Percentiles rank a stretch among this genome's conserved stretches.
These are phyloP conservation scores for Selenicereus undatus DNA, from an alignment of 148 eudicot species.

Conservation along the genomic window DNA sequence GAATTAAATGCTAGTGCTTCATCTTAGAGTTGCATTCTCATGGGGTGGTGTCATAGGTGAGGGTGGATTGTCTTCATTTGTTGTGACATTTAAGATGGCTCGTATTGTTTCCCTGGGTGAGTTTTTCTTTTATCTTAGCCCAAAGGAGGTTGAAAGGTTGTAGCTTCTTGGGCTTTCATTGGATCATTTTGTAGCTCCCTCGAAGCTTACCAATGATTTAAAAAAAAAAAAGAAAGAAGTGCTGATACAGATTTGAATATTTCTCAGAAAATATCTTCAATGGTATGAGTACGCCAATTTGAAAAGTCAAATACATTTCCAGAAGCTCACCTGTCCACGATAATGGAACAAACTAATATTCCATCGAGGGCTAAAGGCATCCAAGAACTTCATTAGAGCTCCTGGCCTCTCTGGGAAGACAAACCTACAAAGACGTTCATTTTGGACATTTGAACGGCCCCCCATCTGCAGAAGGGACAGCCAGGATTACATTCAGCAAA, in stretches of 20 bases:
- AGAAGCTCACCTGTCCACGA: constrained; percentile 65
- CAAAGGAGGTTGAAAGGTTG: too few relatives aligned
- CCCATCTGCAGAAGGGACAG: constrained; percentile 59
- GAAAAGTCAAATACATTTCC: background rate
- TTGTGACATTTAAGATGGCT: too few relatives aligned
- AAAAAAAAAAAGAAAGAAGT: background rate
- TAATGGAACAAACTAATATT: constrained; percentile 95
- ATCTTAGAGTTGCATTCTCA: too few relatives aligned
- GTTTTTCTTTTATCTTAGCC: too few relatives aligned
- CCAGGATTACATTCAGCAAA: background rate
- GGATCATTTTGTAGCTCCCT: too few relatives aligned
- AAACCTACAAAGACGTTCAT: constrained; percentile 86
- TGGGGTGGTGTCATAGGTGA: too few relatives aligned
- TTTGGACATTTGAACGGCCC: constrained; percentile 55
- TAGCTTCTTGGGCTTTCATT: too few relatives aligned
- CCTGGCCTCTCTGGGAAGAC: constrained; percentile 92
- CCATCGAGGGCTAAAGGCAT: constrained; percentile 89
- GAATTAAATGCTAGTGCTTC: too few relatives aligned
- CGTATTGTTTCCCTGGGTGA: too few relatives aligned
- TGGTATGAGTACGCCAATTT: background rate
- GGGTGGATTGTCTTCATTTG: too few relatives aligned
- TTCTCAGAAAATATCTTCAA: background rate
- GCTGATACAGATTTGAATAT: background rate
- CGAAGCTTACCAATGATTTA: too few relatives aligned
- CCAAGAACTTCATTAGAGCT: constrained; percentile 77